Evolutionary conservation across 768 basidiomycete genomes (phyloP), one percentile per base, ranked within the genome.

Genomic region (Hemileccinum impolitum): DNA sequence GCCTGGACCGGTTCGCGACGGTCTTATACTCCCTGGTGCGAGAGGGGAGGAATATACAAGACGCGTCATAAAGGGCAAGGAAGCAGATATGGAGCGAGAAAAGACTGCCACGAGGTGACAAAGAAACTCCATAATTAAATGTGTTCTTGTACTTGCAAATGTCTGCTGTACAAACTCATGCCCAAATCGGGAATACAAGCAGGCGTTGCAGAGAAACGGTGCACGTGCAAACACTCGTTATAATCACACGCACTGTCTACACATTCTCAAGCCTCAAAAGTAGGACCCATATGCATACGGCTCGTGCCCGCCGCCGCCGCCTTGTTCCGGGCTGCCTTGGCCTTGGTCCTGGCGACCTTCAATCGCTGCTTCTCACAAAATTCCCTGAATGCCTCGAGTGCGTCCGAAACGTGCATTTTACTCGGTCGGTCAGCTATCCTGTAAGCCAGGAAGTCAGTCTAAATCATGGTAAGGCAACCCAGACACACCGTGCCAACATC

Each of bases 361-460:
- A 12, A 1, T 8, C 71, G 60, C 55, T 86, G 82, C 4, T 63
- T 49, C 52, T 77, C 77, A 45, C 74, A 75, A 57, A 85, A 84
- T 0, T 68, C 57, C 13, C 69, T 69, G 3, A 85, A 59, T 0
- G 69, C 61, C 14, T 75, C 73, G 25, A 86, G 63, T 1, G 75
- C 83, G 6, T 82, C 82, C 8, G 66, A 57, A 23, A 85, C 66
- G 50, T 80, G 69, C 10, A 57, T 59, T 54, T 81, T 86, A 47
- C 74, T 78, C 1, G 78, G 77, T 25, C 78, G 74, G 35, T 85
- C 81, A 5, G 66, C 61, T 2, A 86, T 49, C 38, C 84, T 85
- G 44, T 14, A 9, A 30, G 6, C 36, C 1, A 12, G 35, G 5
- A 13, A 44, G n/a, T 41, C 19, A 39, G 18, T 23, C 56, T 3